phyloP scores from a whole-genome alignment of 1,284 basidiomycete genomes.

The Leccinum holopus region DNA sequence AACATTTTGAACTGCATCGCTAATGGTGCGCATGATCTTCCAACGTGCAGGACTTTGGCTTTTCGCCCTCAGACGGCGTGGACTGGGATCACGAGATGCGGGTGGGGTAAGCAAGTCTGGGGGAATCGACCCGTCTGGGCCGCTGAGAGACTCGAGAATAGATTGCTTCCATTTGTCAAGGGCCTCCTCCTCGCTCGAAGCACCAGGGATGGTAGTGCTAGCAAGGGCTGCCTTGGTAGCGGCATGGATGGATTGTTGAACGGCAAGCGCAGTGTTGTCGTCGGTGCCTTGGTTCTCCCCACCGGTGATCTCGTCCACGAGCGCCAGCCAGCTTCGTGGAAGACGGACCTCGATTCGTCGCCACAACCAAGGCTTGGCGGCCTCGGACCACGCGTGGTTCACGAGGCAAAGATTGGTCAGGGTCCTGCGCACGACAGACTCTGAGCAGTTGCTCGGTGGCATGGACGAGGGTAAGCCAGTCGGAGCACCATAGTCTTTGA shows the following conservation, averaged over 20 bases:
- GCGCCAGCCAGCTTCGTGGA: constrained; percentile 74
- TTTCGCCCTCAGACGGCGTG: constrained; percentile 66
- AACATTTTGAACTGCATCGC: constrained; percentile 67
- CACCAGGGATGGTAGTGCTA: constrained; percentile 35
- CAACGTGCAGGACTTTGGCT: constrained; percentile 79
- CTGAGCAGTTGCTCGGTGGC: constrained; percentile 66
- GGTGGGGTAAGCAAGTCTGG: constrained; percentile 72
- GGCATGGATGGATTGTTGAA: constrained; percentile 60
- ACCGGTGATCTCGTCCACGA: constrained; percentile 72
- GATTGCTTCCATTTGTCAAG: constrained; percentile 57
- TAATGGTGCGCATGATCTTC: constrained; percentile 74
- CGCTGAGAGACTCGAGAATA: constrained; percentile 56
- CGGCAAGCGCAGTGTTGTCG: constrained; percentile 60
- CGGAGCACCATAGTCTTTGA: constrained; percentile 50
- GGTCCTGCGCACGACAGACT: constrained; percentile 58
- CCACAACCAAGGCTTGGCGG: constrained; percentile 81
- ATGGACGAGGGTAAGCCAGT: constrained; percentile 66
- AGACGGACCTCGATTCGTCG: constrained; percentile 74
- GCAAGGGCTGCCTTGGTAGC: constrained; percentile 59
- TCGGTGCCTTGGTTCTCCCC: constrained; percentile 53
- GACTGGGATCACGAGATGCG: constrained; percentile 77
- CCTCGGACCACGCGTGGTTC: constrained; percentile 70
- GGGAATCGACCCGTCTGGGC: constrained; percentile 66
- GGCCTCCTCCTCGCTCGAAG: constrained; percentile 40
- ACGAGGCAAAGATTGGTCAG: constrained; percentile 69